Evolutionary conservation across 495 filamentous ascomycete genomes (phyloP), one percentile per base, ranked within the genome.

Genomic region (Penicillium maclennaniae): DNA sequence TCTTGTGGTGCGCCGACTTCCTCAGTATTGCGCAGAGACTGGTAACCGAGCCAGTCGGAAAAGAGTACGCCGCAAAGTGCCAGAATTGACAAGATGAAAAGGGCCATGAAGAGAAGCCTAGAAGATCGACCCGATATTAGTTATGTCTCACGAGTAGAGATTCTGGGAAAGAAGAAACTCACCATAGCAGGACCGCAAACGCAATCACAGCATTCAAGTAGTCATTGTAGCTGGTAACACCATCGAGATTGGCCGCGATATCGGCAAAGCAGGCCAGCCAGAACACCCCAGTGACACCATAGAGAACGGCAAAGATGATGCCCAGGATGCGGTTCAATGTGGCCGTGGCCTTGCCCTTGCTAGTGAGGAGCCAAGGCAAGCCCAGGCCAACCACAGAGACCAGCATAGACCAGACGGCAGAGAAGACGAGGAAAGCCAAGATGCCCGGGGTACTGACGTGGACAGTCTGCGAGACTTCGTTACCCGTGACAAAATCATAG

Each of bases 231-330:
- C 42, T 59, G 20, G 20, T 38, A 17, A 3, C 16, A 2, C 55
- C 59, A 19, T 38, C 47, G 7, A 67, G 51, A 1, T 50, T 4
- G 19, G 41, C 49, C 10, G 51, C 66, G 17, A 70, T 50, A 49
- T 70, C 66, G 28, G 68, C 68, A 43, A 70, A 70, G 27, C 53
- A 41, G 10, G 66, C 68, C 49, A 70, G 45, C 68, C 68, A 70
- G 38, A 70, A 70, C 16, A 69, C 61, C 55, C 59, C 63, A 7
- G 61, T 70, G 27, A 70, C 25, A 41, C 65, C 65, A 49, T 65
- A 67, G 16, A 60, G n/a, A 3, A 57, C 45, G 17, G 60, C 44
- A 17, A 65, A 54, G 3, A 8, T 36, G 9, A 63, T 43, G 10
- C 61, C 61, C 16, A 69, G 53, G 26, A 55, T 53, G 1, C 25